Evolutionary conservation across 2,329 filamentous ascomycete genomes (phyloP).

Genomic region (Aureobasidium uvarum): DNA sequence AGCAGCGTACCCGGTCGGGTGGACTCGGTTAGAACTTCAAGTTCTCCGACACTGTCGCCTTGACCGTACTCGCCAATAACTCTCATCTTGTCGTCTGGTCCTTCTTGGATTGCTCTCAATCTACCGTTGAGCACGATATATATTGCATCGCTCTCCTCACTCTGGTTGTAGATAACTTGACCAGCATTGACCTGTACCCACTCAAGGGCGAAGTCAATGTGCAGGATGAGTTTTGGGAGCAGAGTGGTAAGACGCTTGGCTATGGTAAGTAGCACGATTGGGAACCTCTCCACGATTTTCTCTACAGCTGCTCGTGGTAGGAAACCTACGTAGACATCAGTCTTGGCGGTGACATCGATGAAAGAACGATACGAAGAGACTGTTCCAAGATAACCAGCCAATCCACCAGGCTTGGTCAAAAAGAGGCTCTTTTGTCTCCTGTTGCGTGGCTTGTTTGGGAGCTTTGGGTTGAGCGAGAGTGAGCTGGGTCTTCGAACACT

Average conservation of each 20-base stretch:
- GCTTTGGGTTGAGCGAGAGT: slow-evolving; percentile 19
- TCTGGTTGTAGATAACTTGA: slow-evolving; percentile 89
- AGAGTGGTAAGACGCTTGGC: slow-evolving; percentile 90
- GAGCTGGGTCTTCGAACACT: slow-evolving; percentile 2
- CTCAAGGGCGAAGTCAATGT: slow-evolving; percentile 97
- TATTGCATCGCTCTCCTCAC: slow-evolving; percentile 95
- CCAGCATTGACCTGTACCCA: slow-evolving; percentile 97
- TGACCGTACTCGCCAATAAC: slow-evolving; percentile 93
- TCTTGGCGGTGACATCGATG: slow-evolving; percentile 95
- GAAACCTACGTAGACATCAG: slow-evolving; percentile 97
- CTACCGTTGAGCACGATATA: slow-evolving; percentile 97
- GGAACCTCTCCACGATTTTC: slow-evolving; percentile 87
- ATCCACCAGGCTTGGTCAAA: slow-evolving; percentile 87
- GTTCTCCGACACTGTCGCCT: slow-evolving; percentile 93
- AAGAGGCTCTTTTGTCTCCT: slow-evolving; percentile 65
- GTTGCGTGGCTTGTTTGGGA: slow-evolving; percentile 28
- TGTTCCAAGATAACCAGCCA: slow-evolving; percentile 91
- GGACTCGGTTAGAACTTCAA: slow-evolving; percentile 95
- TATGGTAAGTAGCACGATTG: slow-evolving; percentile 90
- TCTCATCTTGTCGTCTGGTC: slow-evolving; percentile 74
- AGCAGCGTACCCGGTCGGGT: slow-evolving; percentile 86
- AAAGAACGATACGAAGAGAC: slow-evolving; percentile 95
- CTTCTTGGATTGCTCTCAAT: slow-evolving; percentile 78
- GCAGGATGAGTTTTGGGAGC: slow-evolving; percentile 82
- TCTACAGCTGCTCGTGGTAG: slow-evolving; percentile 82